Percentiles rank a stretch among this genome's conserved stretches.
Evolutionary conservation across 2,329 filamentous ascomycete genomes (phyloP).

Genomic region (Fusarium hostae): DNA sequence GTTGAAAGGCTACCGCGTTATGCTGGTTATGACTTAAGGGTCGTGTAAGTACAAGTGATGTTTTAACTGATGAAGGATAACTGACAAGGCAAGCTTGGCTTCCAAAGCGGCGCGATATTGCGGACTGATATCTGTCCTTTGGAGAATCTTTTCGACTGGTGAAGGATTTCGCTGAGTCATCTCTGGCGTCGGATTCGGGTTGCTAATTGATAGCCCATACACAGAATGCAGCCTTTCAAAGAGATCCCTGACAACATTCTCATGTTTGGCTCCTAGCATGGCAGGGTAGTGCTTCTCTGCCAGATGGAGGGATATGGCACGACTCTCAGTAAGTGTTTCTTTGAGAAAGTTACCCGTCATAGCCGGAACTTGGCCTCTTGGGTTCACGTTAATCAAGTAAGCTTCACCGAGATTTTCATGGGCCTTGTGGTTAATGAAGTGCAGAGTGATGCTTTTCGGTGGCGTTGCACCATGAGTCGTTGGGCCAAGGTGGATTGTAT

Average conservation of each 20-base stretch:
- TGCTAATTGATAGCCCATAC: constrained; percentile 17
- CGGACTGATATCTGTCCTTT: constrained; percentile 7
- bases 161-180: constrained; percentile 18
- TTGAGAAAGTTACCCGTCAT: constrained; percentile 15
- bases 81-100: constrained; percentile 16
- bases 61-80: background rate
- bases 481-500: constrained; percentile 18
- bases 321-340: constrained; percentile 17
- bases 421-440: constrained; percentile 14
- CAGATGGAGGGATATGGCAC: constrained; percentile 18
- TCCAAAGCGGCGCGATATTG: constrained; percentile 11
- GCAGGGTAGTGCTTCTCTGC: constrained; percentile 26
- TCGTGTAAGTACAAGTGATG: background rate
- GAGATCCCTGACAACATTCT: background rate
- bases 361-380: constrained; percentile 20
- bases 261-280: constrained; percentile 4
- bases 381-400: constrained; percentile 17
- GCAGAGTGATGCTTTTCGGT: constrained; percentile 2
- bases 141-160: constrained; percentile 6
- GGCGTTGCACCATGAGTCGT: background rate
- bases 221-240: constrained; percentile 12
- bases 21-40: constrained; percentile 2
- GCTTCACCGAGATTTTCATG: constrained; percentile 9
- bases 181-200: constrained; percentile 11
- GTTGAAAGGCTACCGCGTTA: constrained; percentile 17